A percentile compares a stretch with the other conserved stretches of the same genome.
Evolutionary conservation across 805 yeast species (phyloP).

Genomic region (Peterozyma toletana): DNA sequence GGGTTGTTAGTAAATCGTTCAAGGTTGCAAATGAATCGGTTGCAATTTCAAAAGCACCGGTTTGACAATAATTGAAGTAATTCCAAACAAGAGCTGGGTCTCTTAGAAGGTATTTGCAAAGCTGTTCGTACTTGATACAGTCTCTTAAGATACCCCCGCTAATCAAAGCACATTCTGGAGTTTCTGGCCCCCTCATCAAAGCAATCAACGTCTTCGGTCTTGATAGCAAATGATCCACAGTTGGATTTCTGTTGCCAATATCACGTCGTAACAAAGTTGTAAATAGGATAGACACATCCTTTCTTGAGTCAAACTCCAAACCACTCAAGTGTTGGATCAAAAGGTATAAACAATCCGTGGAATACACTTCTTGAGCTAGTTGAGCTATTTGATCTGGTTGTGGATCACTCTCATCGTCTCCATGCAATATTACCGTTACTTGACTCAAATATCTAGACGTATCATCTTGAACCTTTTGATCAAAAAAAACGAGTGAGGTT

Average conservation of each 20-base stretch:
- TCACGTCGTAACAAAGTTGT: constrained; percentile 73
- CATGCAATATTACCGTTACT: constrained; percentile 58
- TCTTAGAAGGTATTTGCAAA: constrained; percentile 52
- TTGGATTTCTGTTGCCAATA: constrained; percentile 70
- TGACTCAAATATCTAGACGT: constrained; percentile 57
- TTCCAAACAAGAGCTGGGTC: constrained; percentile 65
- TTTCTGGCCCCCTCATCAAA: constrained; percentile 68
- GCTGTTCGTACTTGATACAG: constrained; percentile 69
- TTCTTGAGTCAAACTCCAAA: constrained; percentile 85
- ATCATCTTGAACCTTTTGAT: constrained; percentile 58
- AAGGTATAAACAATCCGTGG: constrained; percentile 58
- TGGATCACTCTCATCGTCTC: constrained; percentile 57
- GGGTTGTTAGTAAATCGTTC: constrained; percentile 60
- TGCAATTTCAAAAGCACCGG: constrained; percentile 79
- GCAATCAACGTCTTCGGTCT: constrained; percentile 58
- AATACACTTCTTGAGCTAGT: constrained; percentile 74
- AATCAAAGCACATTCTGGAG: constrained; percentile 62
- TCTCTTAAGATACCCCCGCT: constrained; percentile 79
- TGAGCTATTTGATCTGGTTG: constrained; percentile 70
- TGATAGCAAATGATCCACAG: constrained; percentile 72
- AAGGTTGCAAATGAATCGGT: constrained; percentile 83
- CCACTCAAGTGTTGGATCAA: constrained; percentile 53
- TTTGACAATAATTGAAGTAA: constrained; percentile 69
- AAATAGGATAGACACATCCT: constrained; percentile 70
- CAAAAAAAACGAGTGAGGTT: constrained; percentile 16